A percentile compares a stretch with the other conserved stretches of the same genome.
phyloP scores from a whole-genome alignment of 352 stramenopile species.

The Globisporangium solare region DNA sequence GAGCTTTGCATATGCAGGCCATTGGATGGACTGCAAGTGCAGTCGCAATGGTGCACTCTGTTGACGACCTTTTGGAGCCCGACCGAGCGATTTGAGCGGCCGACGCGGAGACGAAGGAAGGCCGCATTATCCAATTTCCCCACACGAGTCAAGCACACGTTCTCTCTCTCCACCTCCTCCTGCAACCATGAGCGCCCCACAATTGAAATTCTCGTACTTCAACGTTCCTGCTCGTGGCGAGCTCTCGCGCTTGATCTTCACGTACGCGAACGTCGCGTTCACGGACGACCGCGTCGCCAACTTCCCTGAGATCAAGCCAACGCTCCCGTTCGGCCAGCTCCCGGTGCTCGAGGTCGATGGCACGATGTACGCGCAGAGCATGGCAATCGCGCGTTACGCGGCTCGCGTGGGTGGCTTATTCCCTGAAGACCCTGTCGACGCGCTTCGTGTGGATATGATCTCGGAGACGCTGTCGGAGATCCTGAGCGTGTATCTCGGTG shows the following conservation, averaged over 20 bases:
- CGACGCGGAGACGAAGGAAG: constrained; percentile 18
- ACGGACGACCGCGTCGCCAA: constrained; percentile 50
- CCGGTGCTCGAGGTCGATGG: constrained; percentile 45
- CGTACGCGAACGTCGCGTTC: constrained; percentile 50
- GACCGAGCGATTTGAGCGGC: neutral
- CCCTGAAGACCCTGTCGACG: constrained; percentile 40
- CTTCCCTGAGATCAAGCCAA: constrained; percentile 46
- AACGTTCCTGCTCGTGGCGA: constrained; percentile 40
- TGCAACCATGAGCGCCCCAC: constrained; percentile 1
- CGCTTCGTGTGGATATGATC: constrained; percentile 51
- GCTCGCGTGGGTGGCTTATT: constrained; percentile 55
- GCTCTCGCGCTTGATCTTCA: constrained; percentile 49
- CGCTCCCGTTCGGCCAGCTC: constrained; percentile 45
- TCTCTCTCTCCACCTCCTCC: neutral
- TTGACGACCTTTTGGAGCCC: too few relatives aligned
- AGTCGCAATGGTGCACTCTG: too few relatives aligned
- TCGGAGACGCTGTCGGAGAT: constrained; percentile 46
- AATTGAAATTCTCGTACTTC: constrained; percentile 75
- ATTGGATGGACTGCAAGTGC: too few relatives aligned
- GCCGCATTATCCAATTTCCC: constrained; percentile 1
- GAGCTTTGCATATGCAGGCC: too few relatives aligned
- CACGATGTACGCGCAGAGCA: constrained; percentile 46
- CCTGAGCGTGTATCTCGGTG: constrained; percentile 16
- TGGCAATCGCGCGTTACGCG: constrained; percentile 55
- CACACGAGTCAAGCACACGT: constrained; percentile 18